Percentiles rank a stretch among this genome's conserved stretches.
phyloP scores from a whole-genome alignment of 306 rosid species.

The Rosa lucieae region DNA sequence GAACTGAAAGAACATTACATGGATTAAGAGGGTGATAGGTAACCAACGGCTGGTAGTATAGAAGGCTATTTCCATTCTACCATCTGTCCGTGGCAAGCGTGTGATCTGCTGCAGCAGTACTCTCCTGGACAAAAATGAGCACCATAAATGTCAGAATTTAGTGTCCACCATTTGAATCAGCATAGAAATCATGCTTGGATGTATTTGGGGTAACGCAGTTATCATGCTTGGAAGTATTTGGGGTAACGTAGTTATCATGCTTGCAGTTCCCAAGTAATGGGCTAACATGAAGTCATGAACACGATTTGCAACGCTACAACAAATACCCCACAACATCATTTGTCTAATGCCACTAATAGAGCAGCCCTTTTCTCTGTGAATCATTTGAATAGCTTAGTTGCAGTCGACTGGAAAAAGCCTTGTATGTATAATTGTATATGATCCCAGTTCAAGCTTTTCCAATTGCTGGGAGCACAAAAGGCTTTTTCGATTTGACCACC shows the following conservation, averaged over 20 bases:
- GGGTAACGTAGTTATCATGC: background rate
- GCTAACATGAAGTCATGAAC: background rate
- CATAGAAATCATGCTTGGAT: background rate
- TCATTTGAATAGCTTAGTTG: background rate
- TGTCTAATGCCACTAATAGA: background rate
- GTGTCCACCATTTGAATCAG: background rate
- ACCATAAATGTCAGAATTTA: background rate
- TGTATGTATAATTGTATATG: no score
- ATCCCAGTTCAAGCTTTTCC: no score
- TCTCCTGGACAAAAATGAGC: background rate
- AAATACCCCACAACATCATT: background rate
- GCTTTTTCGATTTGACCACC: no score
- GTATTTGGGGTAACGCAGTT: background rate
- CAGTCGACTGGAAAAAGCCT: no score
- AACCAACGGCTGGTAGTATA: background rate
- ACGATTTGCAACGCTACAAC: background rate
- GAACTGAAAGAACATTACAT: background rate
- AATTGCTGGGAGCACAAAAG: no score
- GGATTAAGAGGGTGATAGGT: background rate
- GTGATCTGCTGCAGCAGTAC: conserved; percentile 22
- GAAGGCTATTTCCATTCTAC: background rate
- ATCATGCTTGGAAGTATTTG: background rate
- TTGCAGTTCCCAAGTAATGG: background rate
- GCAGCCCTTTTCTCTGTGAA: background rate
- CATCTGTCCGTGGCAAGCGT: conserved; percentile 46